Conservation (phyloP, 208 protist genomes). For the Novymonas esmeraldas region DNA sequence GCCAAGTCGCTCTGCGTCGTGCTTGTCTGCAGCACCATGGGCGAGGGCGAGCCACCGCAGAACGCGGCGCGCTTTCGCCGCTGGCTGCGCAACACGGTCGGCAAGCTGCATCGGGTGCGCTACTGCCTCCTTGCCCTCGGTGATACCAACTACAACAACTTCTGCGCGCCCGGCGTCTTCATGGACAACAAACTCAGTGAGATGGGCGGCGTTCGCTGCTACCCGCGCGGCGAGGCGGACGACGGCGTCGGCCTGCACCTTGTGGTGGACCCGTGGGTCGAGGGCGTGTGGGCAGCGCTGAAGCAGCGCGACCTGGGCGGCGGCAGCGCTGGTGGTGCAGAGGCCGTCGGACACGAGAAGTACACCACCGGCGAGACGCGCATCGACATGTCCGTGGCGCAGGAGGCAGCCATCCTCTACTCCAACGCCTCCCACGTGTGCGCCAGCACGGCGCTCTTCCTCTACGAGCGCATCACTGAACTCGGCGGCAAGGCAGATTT, state of each 20-base stretch:
- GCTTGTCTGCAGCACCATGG: conserved; percentile 78
- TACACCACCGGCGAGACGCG: conserved; percentile 7
- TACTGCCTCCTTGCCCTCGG: conserved; percentile 75
- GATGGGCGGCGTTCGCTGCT: conserved; percentile 57
- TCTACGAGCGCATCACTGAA: conserved; percentile 53
- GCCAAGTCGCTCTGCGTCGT: conserved; percentile 40
- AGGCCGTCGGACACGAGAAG: conserved; percentile 5
- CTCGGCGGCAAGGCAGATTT: conserved; percentile 46
- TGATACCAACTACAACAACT: conserved; percentile 84
- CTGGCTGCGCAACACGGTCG: conserved; percentile 54
- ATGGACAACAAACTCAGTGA: conserved; percentile 63
- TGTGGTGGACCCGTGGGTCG: conserved; percentile 74
- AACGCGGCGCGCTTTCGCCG: conserved; percentile 69
- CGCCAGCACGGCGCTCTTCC: conserved; percentile 37
- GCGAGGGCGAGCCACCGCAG: conserved; percentile 78
- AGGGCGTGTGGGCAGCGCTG: conserved; percentile 43
- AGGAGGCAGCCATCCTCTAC: conserved; percentile 57
- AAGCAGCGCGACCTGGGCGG: too few relatives aligned
- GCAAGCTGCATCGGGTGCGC: conserved; percentile 34
- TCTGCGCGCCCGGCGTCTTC: conserved; percentile 60
- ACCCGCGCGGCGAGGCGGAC: conserved; percentile 69
- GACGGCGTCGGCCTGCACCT: conserved; percentile 67
- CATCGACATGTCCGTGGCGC: conserved; percentile 38
- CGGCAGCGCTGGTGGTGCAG: neutral
- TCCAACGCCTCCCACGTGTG: conserved; percentile 45